Evolutionary conservation across 164 flowering plant species (phyloP).

Genomic region (Litsea cubeba): DNA sequence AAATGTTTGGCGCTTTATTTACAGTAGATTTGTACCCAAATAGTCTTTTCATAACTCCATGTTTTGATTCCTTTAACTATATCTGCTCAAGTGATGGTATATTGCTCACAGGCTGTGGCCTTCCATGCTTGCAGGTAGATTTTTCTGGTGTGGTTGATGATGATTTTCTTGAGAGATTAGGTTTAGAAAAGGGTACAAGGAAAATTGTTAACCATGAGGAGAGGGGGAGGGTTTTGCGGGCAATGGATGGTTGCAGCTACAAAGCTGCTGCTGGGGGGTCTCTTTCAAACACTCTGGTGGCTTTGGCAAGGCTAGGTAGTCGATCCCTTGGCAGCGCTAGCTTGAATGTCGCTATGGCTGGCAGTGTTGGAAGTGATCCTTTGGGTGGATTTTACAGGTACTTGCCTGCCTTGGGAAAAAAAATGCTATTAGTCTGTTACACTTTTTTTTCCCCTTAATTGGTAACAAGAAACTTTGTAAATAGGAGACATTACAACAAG

Average conservation of each 20-base stretch:
- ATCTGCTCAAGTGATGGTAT: too few relatives aligned
- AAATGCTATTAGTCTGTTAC: too few relatives aligned
- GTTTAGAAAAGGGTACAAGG: slow-evolving; percentile 86
- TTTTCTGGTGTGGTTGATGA: slow-evolving; percentile 90
- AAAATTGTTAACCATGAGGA: slow-evolving; percentile 89
- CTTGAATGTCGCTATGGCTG: slow-evolving; percentile 81
- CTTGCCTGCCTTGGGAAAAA: background rate
- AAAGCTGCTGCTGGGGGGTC: slow-evolving; percentile 99
- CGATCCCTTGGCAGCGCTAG: slow-evolving; percentile 48
- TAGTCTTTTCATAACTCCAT: too few relatives aligned
- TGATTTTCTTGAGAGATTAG: slow-evolving; percentile 62
- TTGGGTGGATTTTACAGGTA: slow-evolving; percentile 92
- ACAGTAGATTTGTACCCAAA: too few relatives aligned
- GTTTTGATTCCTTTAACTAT: too few relatives aligned
- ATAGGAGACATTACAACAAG: too few relatives aligned
- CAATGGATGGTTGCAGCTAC: slow-evolving; percentile 97
- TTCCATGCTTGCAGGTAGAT: slow-evolving; percentile 60
- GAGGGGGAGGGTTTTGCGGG: slow-evolving; percentile 81
- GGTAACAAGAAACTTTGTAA: too few relatives aligned
- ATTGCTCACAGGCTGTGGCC: too few relatives aligned
- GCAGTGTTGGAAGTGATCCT: slow-evolving; percentile 91
- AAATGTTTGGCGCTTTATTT: too few relatives aligned
- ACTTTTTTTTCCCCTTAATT: too few relatives aligned
- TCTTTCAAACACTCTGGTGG: slow-evolving; percentile 86
- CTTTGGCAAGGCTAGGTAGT: slow-evolving; percentile 80